Evolutionary conservation across 371 early-diverging fungal genomes (phyloP).

Genomic region (Rhizopus arrhizus): DNA sequence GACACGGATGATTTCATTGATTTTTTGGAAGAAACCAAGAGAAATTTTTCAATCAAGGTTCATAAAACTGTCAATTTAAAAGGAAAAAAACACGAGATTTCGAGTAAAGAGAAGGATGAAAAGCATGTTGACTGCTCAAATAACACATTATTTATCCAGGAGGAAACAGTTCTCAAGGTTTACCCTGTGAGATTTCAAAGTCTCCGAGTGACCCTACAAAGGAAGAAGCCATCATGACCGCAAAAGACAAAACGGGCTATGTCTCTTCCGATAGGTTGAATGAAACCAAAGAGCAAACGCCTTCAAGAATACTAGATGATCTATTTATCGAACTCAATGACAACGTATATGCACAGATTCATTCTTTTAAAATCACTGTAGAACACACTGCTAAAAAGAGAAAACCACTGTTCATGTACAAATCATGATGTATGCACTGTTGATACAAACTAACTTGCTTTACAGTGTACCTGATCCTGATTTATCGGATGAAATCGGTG

Average conservation of each 20-base stretch:
- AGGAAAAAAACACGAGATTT: neutral
- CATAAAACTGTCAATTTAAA: slow-evolving; percentile 43
- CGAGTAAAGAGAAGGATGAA: neutral
- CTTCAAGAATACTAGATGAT: slow-evolving; percentile 3
- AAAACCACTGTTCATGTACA: slow-evolving; percentile 35
- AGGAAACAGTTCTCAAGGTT: too few relatives aligned
- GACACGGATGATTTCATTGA: slow-evolving; percentile 51
- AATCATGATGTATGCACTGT: neutral
- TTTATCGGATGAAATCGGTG: slow-evolving; percentile 52
- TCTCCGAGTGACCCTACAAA: too few relatives aligned
- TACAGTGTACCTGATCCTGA: slow-evolving; percentile 48
- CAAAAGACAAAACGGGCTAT: too few relatives aligned
- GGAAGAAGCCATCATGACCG: too few relatives aligned
- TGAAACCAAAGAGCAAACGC: neutral
- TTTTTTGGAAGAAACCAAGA: slow-evolving; percentile 40
- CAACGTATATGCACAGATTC: slow-evolving; percentile 47
- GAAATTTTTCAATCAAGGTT: slow-evolving; percentile 45
- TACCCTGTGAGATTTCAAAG: too few relatives aligned
- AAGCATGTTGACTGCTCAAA: too few relatives aligned
- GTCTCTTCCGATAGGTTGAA: too few relatives aligned
- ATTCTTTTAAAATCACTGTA: slow-evolving; percentile 9
- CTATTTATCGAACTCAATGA: slow-evolving; percentile 39
- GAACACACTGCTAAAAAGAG: slow-evolving; percentile 23
- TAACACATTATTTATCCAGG: too few relatives aligned
- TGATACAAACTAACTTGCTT: neutral